Percentiles rank a stretch among this genome's conserved stretches.
Evolutionary conservation across 2,329 filamentous ascomycete species (phyloP).

Genomic region (Aspergillus pseudoviridinutans): DNA sequence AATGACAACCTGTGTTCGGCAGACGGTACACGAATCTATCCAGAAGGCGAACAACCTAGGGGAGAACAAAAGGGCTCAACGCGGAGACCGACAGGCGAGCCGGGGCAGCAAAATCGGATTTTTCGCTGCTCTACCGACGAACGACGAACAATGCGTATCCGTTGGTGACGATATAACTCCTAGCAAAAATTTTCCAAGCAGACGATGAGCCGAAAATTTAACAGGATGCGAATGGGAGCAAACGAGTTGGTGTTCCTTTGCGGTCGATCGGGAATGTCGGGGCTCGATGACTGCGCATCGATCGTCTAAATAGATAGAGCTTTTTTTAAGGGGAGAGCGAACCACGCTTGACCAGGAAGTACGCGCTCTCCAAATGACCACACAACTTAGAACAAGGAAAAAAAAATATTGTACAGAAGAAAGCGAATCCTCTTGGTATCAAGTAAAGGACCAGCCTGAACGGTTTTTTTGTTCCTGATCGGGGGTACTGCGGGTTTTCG

Average conservation of each 20-base stretch:
- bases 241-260: conserved; percentile 8
- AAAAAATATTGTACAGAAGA: neutral
- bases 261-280: conserved; percentile 11
- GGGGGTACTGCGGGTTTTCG: neutral
- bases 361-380: conserved; percentile 15
- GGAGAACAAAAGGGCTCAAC: conserved; percentile 9
- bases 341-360: conserved; percentile 20
- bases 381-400: conserved; percentile 8
- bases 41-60: conserved; percentile 10
- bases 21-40: conserved; percentile 3
- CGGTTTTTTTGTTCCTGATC: neutral
- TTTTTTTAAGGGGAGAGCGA: conserved; percentile 20
- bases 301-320: conserved; percentile 13
- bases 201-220: conserved; percentile 4
- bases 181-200: neutral
- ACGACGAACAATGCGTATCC: conserved; percentile 1
- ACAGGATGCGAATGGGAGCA: neutral
- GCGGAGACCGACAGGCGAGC: conserved; percentile 20
- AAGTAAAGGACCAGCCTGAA: conserved; percentile 20
- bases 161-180: neutral
- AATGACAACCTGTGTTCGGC: neutral
- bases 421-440: conserved; percentile 6
- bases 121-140: conserved; percentile 12
- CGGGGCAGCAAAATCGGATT: conserved; percentile 18
- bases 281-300: conserved; percentile 13